A percentile compares a stretch with the other conserved stretches of the same genome.
These are phyloP conservation scores for Massariosphaeria phaeospora DNA, from an alignment of 495 filamentous ascomycete genomes.

Conservation along the genomic window DNA sequence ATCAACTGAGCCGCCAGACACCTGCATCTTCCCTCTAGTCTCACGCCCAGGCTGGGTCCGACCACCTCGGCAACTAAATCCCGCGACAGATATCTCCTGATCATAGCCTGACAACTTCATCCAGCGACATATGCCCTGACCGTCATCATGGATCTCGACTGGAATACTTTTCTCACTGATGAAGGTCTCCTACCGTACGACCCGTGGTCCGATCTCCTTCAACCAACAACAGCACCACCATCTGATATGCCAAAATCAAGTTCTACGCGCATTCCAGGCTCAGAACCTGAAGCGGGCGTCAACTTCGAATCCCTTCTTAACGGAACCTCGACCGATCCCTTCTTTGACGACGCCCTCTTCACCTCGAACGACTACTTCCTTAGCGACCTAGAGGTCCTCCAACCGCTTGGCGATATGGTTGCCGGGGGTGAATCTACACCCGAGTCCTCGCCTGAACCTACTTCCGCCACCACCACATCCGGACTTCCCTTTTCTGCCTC, in stretches of 20 bases:
- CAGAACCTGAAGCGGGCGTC: constrained; percentile 4
- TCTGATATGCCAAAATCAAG: constrained; percentile 25
- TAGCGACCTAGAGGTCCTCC: constrained; percentile 27
- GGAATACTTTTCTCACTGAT: constrained; percentile 30
- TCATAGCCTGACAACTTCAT: constrained; percentile 14
- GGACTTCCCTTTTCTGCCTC: constrained; percentile 9
- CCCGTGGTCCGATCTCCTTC: constrained; percentile 27
- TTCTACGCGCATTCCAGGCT: constrained; percentile 13
- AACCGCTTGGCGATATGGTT: constrained; percentile 26
- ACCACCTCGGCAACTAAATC: constrained; percentile 6
- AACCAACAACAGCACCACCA: constrained; percentile 5
- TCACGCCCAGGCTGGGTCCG: constrained; percentile 7
- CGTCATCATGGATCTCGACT: constrained; percentile 32
- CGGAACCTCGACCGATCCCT: constrained; percentile 10
- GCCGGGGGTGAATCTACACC: constrained; percentile 28
- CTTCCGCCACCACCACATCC: background rate
- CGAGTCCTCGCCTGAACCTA: constrained; percentile 31
- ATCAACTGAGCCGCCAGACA: too few relatives aligned
- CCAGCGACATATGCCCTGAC: constrained; percentile 5
- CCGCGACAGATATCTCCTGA: constrained; percentile 28
- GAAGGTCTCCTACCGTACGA: constrained; percentile 30
- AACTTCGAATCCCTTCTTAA: constrained; percentile 16
- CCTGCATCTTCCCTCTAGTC: constrained; percentile 8
- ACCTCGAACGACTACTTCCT: constrained; percentile 32
- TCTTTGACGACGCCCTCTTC: constrained; percentile 28